Base-by-base conservation (phyloP, 2,329 filamentous ascomycete genomes). In the Aspergillus tamarii region DNA sequence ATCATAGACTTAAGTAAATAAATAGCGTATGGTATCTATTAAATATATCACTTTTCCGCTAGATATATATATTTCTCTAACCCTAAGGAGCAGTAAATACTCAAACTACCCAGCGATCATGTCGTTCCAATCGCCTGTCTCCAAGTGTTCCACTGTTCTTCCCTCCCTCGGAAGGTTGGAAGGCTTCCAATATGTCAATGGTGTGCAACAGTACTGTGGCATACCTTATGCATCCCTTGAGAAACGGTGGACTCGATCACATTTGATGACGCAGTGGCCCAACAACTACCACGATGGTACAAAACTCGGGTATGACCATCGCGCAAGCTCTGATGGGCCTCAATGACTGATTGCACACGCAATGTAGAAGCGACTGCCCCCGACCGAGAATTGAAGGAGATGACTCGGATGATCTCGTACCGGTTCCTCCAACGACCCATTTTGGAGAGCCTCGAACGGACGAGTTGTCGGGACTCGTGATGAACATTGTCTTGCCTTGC, bases 191-290 rank as follows among this genome's bases (percentile, higher is more conserved):
- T 72, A 68, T 59, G 56, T 60, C 34, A 70, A 70, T 55, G 69
- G 69, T 0, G 66, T 72, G 1, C 70, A 71, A 39, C 72, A 73
- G 55, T 73, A 67, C 23, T 72, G 69, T 26, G 69, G 70, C 1
- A 73, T 73, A 61, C 68, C 70, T 2, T 73, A 73, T 48, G 70
- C 67, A 1, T 23, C 45, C 43, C 62, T 73, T 6, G 7, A 62
- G 5, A 73, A 73, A 57, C 68, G 70, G 10, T 73, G 69, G 69
- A 68, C 72, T 14, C 57, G 72, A 30, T 70, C 71, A 10, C 53
- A 50, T 2, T 52, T 73, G 1, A 66, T 66, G 32, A 72, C 64
- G 0, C 39, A 56, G 4, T 73, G 70, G 69, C 53, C 60, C 9
- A 46, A 43, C 3, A 41, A 39, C 12, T 60, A 66, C 39, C 71